These are phyloP conservation scores for Globisporangium perplexum DNA, from an alignment of 352 stramenopile genomes.

Conservation along the genomic window DNA sequence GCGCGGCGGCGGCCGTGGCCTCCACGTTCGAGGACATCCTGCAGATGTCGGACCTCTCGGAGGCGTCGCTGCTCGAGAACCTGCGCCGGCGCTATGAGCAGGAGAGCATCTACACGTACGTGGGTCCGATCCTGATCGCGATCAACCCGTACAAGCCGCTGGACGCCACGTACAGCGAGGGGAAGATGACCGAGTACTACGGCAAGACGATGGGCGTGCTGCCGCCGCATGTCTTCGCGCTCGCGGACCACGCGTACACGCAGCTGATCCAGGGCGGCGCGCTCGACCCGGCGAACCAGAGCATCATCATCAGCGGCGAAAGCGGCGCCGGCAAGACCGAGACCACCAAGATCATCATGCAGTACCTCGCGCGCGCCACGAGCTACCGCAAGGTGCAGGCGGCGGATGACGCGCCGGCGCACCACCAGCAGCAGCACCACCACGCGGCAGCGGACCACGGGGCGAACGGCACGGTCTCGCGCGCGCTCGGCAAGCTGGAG, in stretches of 20 bases:
- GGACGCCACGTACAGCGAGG: slow-evolving; percentile 56
- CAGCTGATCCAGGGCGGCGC: slow-evolving; percentile 82
- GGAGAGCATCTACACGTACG: slow-evolving; percentile 93
- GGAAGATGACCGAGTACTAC: slow-evolving; percentile 87
- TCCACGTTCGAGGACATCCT: slow-evolving; percentile 84
- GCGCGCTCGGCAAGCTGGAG: slow-evolving; percentile 83
- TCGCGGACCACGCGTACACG: slow-evolving; percentile 86
- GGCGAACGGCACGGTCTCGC: slow-evolving; percentile 79
- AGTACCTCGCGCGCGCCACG: slow-evolving; percentile 78
- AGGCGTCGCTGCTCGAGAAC: slow-evolving; percentile 87
- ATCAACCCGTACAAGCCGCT: slow-evolving; percentile 91
- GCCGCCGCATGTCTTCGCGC: slow-evolving; percentile 88
- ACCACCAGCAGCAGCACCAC: slow-evolving; percentile 30
- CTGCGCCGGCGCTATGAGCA: slow-evolving; percentile 89
- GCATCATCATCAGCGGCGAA: slow-evolving; percentile 92
- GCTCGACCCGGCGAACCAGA: slow-evolving; percentile 83
- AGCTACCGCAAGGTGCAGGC: slow-evolving; percentile 54
- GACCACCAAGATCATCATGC: slow-evolving; percentile 92
- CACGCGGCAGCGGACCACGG: slow-evolving; percentile 49
- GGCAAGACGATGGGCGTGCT: slow-evolving; percentile 73
- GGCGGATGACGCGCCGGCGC: too few relatives aligned
- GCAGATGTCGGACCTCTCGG: slow-evolving; percentile 87
- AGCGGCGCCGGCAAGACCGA: slow-evolving; percentile 88
- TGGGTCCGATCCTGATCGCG: slow-evolving; percentile 87
- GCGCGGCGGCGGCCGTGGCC: slow-evolving; percentile 10